Base-by-base conservation (phyloP, 2,329 filamentous ascomycete genomes). In the Aureobasidium musti region DNA sequence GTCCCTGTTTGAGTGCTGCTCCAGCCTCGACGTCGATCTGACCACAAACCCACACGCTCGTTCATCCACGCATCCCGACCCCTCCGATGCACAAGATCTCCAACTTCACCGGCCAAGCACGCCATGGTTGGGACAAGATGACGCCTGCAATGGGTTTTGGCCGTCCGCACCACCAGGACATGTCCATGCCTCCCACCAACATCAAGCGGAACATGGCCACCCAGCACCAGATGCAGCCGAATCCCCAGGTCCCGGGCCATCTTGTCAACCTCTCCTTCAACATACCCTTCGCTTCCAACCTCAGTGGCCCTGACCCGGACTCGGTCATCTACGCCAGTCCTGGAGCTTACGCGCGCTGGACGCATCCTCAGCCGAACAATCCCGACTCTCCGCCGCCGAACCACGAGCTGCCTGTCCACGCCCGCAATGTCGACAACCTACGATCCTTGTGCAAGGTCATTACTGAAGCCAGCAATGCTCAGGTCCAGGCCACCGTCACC, bases 211-310 rank as follows among this genome's bases (percentile, higher is more conserved):
- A 83, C 75, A 74, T 83, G 74, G 75, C 75, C 64, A 81, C 81
- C 23, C 81, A 75, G 63, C 72, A 75, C 43, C 70, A 75, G 26
- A 76, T 85, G 72, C 72, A 71, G 65, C 75, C 74, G 39, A 79
- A 88, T 73, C 88, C 90, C 71, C 87, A 89, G 67, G 83, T 89
- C 69, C 85, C 89, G 75, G 90, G 94, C 77, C 84, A 89, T 63
- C 88, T 87, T 71, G 91, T 98, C 79, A 92, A 96, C 79, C 89
- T 97, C 77, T 94, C 92, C 71, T 98, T 99, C 87, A 98, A 97
- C 77, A 90, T 99, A 57, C 95, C 95, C 68, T 97, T 98, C 80
- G 89, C 92, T 72, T 96, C 91, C 70, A 94, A 94, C 74, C 87
- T 99, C 69, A 87, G 91, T 69, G 95, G 95, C 39, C 95, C 95